Evolutionary conservation across 2,329 filamentous ascomycete genomes (phyloP), one percentile per base, ranked within the genome.

Genomic region (Cryoendolithus antarcticus): DNA sequence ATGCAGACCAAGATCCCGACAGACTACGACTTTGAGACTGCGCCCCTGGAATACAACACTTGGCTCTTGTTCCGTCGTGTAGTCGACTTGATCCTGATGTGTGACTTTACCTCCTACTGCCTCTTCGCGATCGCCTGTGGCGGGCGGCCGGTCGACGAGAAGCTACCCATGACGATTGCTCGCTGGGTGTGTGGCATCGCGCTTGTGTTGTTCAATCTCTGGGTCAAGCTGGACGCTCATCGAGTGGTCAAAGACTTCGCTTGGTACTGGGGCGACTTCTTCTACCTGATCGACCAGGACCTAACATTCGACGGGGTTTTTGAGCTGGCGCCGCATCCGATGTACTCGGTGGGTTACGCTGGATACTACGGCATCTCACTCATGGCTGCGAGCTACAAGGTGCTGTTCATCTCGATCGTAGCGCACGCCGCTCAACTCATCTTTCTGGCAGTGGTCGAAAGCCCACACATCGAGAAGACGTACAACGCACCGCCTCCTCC

Each of bases 191-290:
- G 79, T 34, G 91, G 91, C 37, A 73, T 89, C 48, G 63, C 73
- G 31, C 71, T 96, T 19, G 80, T 98, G 46, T 72, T 83, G 42
- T 96, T 98, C 73, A 98, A 96, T 61, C 72, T 96, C 13, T 96
- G 91, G 88, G 91, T 98, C 47, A 98, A 98, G 65, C 72, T 98
- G 45, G 91, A 98, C 62, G 91, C 91, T 12, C 91, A 98, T 62
- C 76, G 91, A 44, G 91, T 98, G 36, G 91, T 98, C 57, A 96
- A 96, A 63, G 91, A 98, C 63, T 98, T 88, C 65, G 91, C 91
- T 21, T 98, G 91, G 91, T 98, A 96, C 64, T 98, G 91, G 91
- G 91, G 91, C 45, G 91, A 98, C 63, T 96, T 96, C 65, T 98
- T 96, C 71, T 98, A 86, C 64, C 79, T 98, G 56, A 85, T 98